A percentile compares a stretch with the other conserved stretches of the same genome.
Conservation (phyloP, 192 early-diverging fungal genomes). For the Nowakowskiella sp. region DNA sequence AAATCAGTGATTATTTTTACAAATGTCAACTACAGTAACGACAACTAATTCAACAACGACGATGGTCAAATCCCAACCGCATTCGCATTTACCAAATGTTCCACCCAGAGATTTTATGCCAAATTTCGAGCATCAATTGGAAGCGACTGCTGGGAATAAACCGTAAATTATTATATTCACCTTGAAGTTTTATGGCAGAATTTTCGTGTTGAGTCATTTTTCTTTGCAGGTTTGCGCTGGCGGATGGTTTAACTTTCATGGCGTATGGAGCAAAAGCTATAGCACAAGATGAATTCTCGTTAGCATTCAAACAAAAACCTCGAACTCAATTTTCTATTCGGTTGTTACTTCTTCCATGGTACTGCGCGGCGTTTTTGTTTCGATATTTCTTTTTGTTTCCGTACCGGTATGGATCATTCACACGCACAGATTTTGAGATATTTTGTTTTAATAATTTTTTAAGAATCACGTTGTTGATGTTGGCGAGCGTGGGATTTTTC, state of each 20-base stretch:
- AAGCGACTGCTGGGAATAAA: too few relatives aligned
- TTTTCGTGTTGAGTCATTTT: too few relatives aligned
- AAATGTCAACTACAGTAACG: too few relatives aligned
- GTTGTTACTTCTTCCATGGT: slow-evolving; percentile 21
- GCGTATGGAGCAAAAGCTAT: slow-evolving; percentile 43
- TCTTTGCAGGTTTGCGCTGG: slow-evolving; percentile 16
- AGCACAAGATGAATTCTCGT: slow-evolving; percentile 45
- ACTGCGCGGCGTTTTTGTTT: slow-evolving; percentile 23
- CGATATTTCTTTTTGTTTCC: slow-evolving; percentile 39
- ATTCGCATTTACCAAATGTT: too few relatives aligned
- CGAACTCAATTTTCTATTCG: slow-evolving; percentile 25
- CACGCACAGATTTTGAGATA: slow-evolving; percentile 4
- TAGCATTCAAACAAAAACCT: slow-evolving; percentile 43
- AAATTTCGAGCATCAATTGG: too few relatives aligned
- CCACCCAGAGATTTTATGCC: too few relatives aligned
- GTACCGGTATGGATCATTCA: slow-evolving; percentile 10
- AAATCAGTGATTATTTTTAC: too few relatives aligned
- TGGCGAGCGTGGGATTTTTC: slow-evolving; percentile 34
- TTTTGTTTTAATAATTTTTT: background rate
- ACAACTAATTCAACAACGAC: too few relatives aligned
- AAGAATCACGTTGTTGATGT: slow-evolving; percentile 21
- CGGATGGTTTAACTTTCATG: slow-evolving; percentile 48
- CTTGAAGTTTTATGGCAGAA: too few relatives aligned
- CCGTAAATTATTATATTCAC: too few relatives aligned
- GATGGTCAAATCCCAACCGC: too few relatives aligned